These are phyloP conservation scores for Yarrowia sp. DNA, from an alignment of 805 yeast genomes.

Conservation along the genomic window DNA sequence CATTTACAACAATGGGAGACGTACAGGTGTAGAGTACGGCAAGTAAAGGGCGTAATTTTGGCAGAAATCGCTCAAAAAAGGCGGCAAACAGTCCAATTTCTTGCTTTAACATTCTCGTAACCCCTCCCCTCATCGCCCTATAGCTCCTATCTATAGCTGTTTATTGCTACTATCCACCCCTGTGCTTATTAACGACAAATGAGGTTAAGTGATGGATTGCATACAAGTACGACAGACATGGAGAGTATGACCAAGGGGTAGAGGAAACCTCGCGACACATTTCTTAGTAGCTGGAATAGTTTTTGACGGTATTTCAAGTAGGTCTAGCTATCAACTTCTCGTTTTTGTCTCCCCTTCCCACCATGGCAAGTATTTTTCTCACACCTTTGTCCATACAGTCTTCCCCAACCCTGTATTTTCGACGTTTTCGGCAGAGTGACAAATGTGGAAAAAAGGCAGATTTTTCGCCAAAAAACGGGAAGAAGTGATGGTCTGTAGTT, in stretches of 20 bases:
- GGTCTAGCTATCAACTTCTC: too few species aligned
- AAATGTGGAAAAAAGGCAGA: neutral
- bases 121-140: neutral
- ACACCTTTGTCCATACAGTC: neutral
- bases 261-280: neutral
- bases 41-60: too few species aligned
- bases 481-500: too few species aligned
- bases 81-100: too few species aligned
- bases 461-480: neutral
- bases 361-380: neutral
- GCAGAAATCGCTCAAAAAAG: too few species aligned
- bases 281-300: neutral
- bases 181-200: constrained; percentile 10
- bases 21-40: too few species aligned
- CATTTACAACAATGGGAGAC: too few species aligned
- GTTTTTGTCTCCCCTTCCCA: too few species aligned
- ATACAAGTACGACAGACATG: constrained; percentile 14
- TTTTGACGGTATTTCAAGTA: neutral
- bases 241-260: neutral
- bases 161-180: constrained; percentile 10
- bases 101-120: too few species aligned
- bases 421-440: constrained; percentile 1
- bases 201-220: constrained; percentile 17
- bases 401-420: constrained; percentile 10
- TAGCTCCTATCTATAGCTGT: neutral